Evolutionary conservation across 2,329 filamentous ascomycete species (phyloP).

Genomic region (Pseudogymnoascus sp.): DNA sequence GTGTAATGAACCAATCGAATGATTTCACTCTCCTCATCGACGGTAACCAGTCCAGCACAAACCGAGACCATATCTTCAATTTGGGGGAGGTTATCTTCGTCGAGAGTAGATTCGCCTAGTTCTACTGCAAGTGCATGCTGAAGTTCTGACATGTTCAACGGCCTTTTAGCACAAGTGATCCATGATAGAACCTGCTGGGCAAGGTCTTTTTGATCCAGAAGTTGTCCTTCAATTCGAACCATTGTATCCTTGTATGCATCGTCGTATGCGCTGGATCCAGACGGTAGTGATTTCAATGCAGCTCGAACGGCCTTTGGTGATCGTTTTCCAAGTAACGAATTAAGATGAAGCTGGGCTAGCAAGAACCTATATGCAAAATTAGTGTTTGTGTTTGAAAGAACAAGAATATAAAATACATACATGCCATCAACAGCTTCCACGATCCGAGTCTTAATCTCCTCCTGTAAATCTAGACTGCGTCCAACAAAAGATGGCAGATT

Average conservation of each 20-base stretch:
- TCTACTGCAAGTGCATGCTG: slow-evolving; percentile 29
- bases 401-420: slow-evolving; percentile 19
- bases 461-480: slow-evolving; percentile 17
- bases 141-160: slow-evolving; percentile 25
- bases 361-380: slow-evolving; percentile 28
- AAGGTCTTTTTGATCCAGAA: slow-evolving; percentile 19
- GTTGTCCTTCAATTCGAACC: slow-evolving; percentile 28
- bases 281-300: slow-evolving; percentile 26
- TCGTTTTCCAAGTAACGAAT: slow-evolving; percentile 25
- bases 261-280: slow-evolving; percentile 17
- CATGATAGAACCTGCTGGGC: slow-evolving; percentile 27
- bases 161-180: slow-evolving; percentile 18
- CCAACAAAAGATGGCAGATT: slow-evolving; percentile 18
- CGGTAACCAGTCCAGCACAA: slow-evolving; percentile 20
- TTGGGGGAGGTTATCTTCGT: slow-evolving; percentile 19
- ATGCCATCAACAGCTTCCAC: slow-evolving; percentile 25
- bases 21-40: slow-evolving; percentile 20
- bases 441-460: slow-evolving; percentile 21
- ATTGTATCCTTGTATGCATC: slow-evolving; percentile 25
- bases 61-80: slow-evolving; percentile 14
- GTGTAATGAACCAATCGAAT: slow-evolving; percentile 22
- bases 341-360: slow-evolving; percentile 28
- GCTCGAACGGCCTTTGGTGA: slow-evolving; percentile 24
- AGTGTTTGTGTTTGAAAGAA: background rate
- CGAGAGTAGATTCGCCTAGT: slow-evolving; percentile 15